Conservation (phyloP, 1,284 basidiomycete species). For the Trametes polyzona region DNA sequence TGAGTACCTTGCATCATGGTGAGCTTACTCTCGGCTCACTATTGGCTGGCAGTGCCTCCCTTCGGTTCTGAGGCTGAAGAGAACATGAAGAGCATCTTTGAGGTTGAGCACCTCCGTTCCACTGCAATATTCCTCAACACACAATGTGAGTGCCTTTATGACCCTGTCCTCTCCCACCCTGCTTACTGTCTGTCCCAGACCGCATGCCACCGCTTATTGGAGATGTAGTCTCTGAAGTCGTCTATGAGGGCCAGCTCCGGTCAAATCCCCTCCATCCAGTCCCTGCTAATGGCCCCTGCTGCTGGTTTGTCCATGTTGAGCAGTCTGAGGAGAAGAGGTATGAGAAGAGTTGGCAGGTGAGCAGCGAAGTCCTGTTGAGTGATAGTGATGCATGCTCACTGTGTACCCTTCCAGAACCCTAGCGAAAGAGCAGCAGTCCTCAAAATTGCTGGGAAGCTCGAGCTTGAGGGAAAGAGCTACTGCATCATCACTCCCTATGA, state of each 20-base stretch:
- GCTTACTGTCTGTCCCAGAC: constrained; percentile 44
- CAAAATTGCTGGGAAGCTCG: constrained; percentile 47
- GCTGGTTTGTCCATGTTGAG: constrained; percentile 51
- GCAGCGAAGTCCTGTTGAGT: constrained; percentile 12
- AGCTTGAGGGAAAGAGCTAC: constrained; percentile 43
- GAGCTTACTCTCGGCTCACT: not conserved
- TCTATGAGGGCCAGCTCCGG: constrained; percentile 57
- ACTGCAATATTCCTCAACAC: constrained; percentile 42
- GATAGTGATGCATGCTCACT: constrained; percentile 19
- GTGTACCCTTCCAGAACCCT: constrained; percentile 42
- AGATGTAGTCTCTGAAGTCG: constrained; percentile 63
- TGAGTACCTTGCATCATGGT: constrained; percentile 34
- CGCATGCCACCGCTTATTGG: constrained; percentile 81
- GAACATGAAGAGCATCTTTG: constrained; percentile 49
- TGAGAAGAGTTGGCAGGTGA: constrained; percentile 51
- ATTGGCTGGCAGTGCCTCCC: constrained; percentile 46
- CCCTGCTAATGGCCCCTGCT: constrained; percentile 30
- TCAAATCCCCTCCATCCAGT: constrained; percentile 42
- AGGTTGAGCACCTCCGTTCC: constrained; percentile 43
- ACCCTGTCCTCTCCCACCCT: constrained; percentile 2
- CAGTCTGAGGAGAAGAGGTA: constrained; percentile 42
- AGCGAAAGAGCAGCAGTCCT: constrained; percentile 44
- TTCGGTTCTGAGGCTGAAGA: constrained; percentile 47
- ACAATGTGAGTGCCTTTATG: constrained; percentile 43
- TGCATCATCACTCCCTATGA: constrained; percentile 62